Evolutionary conservation across 2,329 filamentous ascomycete species (phyloP), one percentile per base, ranked within the genome.

Genomic region (Trichoderma cornu-damae): DNA sequence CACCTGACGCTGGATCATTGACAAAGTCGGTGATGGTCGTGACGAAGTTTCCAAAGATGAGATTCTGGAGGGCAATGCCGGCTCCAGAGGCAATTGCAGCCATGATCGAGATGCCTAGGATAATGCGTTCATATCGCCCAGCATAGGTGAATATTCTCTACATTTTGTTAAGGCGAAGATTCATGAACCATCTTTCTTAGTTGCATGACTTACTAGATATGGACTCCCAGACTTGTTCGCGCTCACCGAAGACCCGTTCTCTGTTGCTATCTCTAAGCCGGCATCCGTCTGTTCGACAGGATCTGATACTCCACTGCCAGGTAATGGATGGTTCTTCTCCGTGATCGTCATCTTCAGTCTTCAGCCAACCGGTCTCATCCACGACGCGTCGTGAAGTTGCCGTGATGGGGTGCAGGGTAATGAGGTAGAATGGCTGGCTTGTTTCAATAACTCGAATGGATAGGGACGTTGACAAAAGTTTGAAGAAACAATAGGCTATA

Each of bases 1-100:
- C 64, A 2, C 63, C 57, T 1, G 66, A 64, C 9, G 54, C 50
- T 1, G 35, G 34, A 4, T 66, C 65, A 11, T 65, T 64, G 32
- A 65, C 62, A 37, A 70, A 74, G 52, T 72, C 61, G 34, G 67
- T 69, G 46, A 74, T 68, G 32, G 65, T 61, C 7, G 70, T 73
- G 56, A 74, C 63, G 53, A 74, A 74, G 12, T 58, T 50, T 55
- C 72, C 72, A 54, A 74, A 72, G n/a, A 74, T 70, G 51, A 74
- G 66, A 43, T 73, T 73, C 56, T 71, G 68, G 3, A 73, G 61
- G 8, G 73, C 70, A 28, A 74, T 68, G 26, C 67, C 73, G 1
- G 70, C 66, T 24, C 73, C 73, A 4, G 73, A 73, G 4, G 63
- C 70, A 40, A 74, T 63, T 9, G 72, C 70, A 28, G 70, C 69